phyloP scores from a whole-genome alignment of 306 rosid species.

The Glycine soja region DNA sequence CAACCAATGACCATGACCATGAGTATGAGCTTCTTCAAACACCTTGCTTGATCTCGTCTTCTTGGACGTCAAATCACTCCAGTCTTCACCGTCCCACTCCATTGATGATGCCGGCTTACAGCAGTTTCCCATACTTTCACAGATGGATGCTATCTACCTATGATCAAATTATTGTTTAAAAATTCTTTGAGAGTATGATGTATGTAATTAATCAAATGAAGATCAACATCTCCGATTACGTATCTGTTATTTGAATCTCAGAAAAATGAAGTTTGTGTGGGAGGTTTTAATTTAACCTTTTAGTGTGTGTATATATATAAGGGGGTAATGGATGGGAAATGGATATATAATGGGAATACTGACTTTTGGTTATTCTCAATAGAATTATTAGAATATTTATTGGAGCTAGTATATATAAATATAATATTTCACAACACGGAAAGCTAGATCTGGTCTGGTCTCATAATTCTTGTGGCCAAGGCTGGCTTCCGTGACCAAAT shows the following conservation, averaged over 20 bases:
- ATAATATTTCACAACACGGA: not conserved
- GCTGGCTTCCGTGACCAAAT: conserved; percentile 4
- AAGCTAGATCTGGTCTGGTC: not conserved
- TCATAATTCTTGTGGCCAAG: too few species aligned
- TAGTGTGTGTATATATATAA: too few species aligned
- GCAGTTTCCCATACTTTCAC: not conserved
- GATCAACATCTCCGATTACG: not conserved
- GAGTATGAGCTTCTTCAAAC: not conserved
- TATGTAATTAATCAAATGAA: too few species aligned
- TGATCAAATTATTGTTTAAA: too few species aligned
- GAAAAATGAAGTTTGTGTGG: not conserved
- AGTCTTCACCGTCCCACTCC: not conserved
- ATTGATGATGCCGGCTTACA: not conserved
- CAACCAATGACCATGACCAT: not conserved
- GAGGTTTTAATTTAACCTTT: too few species aligned
- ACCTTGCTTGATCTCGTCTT: not conserved
- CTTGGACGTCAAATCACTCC: not conserved
- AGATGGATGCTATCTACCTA: not conserved
- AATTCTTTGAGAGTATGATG: too few species aligned
- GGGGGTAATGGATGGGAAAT: too few species aligned
- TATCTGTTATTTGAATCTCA: not conserved
- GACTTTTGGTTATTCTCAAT: not conserved
- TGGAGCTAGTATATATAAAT: not conserved
- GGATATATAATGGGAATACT: too few species aligned
- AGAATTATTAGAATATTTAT: not conserved